Base-by-base conservation (phyloP, 805 yeast species). In the Zygoascus ofunaensis region DNA sequence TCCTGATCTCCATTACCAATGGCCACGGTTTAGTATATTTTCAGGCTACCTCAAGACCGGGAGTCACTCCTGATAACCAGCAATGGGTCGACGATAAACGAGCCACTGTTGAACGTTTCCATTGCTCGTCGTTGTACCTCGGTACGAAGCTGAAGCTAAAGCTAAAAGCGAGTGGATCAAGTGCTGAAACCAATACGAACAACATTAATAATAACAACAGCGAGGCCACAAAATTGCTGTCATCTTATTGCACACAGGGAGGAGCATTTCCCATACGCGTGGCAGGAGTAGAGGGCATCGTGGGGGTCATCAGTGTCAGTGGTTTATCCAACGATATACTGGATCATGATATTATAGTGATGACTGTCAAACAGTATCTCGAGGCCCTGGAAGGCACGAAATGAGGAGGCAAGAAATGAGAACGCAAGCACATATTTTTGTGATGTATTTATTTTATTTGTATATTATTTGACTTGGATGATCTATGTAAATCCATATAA, bases 231-330 rank as follows among this genome's bases (percentile, higher is more conserved):
- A 45, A 56, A 26, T 34, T 48, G 22, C 56, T 54, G 36, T 26
- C 44, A 4, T 57, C 55, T 23, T 59, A 52, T 37, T 51, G 59
- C 4, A 37, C 45, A 26, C 62, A 56, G 28, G 64, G 62, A 4
- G 64, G 64, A 19, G 64, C 56, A 4, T 55, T 59, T 39, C 64
- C 64, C 5, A 45, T 60, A 24, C 52, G 64, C 4, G 62, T 58
- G 15, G 44, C 45, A 10, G 62, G 62, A 17, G 42, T 46, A 17
- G 64, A 58, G 42, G 60, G 61, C 8, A 40, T 58, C n/a, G 55
- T 52, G 12, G 64, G 57, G 4, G 56, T 55, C 3, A 44, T 57
- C 15, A 51, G 55, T 12, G 64, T 60, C 10, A 49, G 55, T 37
- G 64, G 63, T 4, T 47, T 56, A 30, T 47, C 52, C 14, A 62